Percentiles rank a stretch among this genome's conserved stretches.
Evolutionary conservation across 306 rosid species (phyloP).

Genomic region (Fagus crenata): DNA sequence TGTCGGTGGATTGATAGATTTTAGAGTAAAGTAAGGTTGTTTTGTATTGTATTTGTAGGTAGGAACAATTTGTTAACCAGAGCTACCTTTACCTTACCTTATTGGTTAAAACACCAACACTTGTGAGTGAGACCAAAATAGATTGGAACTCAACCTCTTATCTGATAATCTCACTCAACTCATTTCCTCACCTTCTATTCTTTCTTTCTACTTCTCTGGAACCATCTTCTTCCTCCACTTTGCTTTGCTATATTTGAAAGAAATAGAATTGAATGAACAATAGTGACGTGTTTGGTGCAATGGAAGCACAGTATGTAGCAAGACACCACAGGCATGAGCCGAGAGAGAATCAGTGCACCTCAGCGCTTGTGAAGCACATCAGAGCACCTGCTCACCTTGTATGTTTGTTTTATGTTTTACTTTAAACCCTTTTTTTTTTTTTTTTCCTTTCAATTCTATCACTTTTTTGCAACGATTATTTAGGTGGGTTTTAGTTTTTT

Average conservation of each 20-base stretch:
- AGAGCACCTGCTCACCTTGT: constrained; percentile 90
- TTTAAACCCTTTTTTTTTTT: neutral
- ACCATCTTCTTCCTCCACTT: neutral
- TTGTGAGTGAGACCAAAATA: no score
- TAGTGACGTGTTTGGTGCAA: constrained; percentile 41
- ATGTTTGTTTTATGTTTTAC: constrained; percentile 15
- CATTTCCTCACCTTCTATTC: no score
- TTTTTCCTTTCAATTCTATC: constrained; percentile 19
- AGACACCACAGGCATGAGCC: constrained; percentile 84
- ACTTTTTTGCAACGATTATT: neutral
- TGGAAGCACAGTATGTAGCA: constrained; percentile 77
- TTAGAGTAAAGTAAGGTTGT: no score
- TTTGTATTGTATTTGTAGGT: no score
- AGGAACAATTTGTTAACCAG: no score
- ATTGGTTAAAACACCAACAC: no score
- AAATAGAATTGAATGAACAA: constrained; percentile 45
- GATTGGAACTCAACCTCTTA: no score
- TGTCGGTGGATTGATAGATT: no score
- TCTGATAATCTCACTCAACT: no score
- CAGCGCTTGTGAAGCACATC: constrained; percentile 83
- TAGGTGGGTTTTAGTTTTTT: constrained; percentile 8
- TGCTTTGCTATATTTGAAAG: constrained; percentile 6
- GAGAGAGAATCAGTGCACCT: constrained; percentile 77
- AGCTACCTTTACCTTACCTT: no score
- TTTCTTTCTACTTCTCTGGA: constrained; percentile 9